These are phyloP conservation scores for Cryphonectria parasitica DNA, from an alignment of 2,329 filamentous ascomycete genomes.

Conservation along the genomic window DNA sequence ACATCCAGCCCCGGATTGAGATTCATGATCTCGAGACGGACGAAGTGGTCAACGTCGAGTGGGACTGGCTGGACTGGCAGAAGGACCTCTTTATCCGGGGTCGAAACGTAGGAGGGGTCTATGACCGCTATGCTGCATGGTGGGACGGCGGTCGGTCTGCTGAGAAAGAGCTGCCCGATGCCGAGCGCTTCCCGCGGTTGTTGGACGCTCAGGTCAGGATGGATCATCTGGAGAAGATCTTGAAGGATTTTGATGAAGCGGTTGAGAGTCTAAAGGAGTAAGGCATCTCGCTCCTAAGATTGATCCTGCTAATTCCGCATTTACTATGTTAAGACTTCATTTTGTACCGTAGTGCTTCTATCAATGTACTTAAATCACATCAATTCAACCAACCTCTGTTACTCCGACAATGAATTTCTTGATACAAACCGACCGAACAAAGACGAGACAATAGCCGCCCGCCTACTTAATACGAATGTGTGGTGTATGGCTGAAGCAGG, in stretches of 20 bases:
- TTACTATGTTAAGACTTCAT: background rate
- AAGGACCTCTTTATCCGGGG: slow-evolving; percentile 39
- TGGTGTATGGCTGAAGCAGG: no score
- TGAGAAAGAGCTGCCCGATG: slow-evolving; percentile 7
- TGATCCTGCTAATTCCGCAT: background rate
- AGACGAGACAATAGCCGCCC: no score
- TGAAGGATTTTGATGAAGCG: background rate
- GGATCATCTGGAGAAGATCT: slow-evolving; percentile 3
- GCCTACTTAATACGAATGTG: no score
- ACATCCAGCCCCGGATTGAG: slow-evolving; percentile 43
- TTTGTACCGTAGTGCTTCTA: background rate
- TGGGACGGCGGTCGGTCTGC: slow-evolving; percentile 7
- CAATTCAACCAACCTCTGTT: background rate
- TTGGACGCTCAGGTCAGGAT: slow-evolving; percentile 12
- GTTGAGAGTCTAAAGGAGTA: background rate
- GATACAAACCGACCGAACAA: no score
- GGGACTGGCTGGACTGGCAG: slow-evolving; percentile 42
- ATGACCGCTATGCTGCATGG: slow-evolving; percentile 48
- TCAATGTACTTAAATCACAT: background rate
- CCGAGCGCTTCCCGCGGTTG: slow-evolving; percentile 13
- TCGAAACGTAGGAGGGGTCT: slow-evolving; percentile 49
- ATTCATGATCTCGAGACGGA: slow-evolving; percentile 45
- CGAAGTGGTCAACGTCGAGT: slow-evolving; percentile 40
- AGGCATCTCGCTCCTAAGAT: background rate
- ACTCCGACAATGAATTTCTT: background rate